Conservation (phyloP, 306 rosid genomes). For the Oemleria cerasiformis region DNA sequence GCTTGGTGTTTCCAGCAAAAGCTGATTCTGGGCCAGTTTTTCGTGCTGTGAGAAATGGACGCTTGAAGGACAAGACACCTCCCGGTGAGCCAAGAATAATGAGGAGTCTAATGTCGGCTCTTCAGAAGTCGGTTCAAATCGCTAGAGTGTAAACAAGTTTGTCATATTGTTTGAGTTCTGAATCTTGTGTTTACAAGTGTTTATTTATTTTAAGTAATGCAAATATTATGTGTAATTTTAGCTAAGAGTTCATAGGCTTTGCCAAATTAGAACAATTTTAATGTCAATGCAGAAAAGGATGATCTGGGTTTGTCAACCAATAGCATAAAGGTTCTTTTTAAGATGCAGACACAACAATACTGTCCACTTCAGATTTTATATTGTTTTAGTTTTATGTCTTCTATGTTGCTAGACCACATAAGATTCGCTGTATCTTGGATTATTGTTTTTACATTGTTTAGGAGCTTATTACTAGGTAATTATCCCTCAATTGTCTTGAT, state of each 20-base stretch:
- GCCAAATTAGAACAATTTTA: too few relatives aligned
- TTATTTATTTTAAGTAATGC: not conserved
- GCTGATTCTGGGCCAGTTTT: slow-evolving; percentile 62
- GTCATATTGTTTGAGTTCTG: not conserved
- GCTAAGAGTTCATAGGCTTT: not conserved
- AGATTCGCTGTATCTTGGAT: not conserved
- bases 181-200: not conserved
- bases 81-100: slow-evolving; percentile 94
- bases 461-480: not conserved
- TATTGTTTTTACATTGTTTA: not conserved
- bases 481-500: not conserved
- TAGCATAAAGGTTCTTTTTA: not conserved
- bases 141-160: slow-evolving; percentile 43
- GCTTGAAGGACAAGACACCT: slow-evolving; percentile 54
- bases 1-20: slow-evolving; percentile 64
- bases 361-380: not conserved
- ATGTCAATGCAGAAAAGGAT: not conserved
- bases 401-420: not conserved
- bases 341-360: not conserved
- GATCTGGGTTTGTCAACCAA: not conserved
- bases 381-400: not conserved
- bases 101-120: slow-evolving; percentile 83
- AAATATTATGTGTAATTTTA: not conserved
- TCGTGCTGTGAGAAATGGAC: slow-evolving; percentile 81
- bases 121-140: slow-evolving; percentile 74